Percentiles rank a stretch among this genome's conserved stretches.
These are phyloP conservation scores for Saitozyma sp. DNA, from an alignment of 768 basidiomycete genomes.

Conservation along the genomic window DNA sequence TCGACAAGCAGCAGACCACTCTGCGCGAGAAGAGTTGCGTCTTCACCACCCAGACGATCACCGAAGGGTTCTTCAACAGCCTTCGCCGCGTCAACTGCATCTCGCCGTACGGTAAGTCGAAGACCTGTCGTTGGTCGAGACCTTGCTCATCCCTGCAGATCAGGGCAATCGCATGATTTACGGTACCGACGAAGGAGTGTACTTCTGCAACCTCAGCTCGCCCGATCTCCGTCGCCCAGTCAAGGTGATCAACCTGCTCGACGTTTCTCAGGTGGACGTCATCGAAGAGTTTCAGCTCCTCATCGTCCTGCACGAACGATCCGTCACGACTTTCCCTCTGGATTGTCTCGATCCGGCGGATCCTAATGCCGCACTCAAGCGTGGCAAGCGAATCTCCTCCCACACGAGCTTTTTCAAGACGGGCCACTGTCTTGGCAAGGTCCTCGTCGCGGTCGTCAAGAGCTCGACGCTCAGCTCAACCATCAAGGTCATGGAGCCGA, in stretches of 20 bases:
- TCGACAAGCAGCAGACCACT: slow-evolving; percentile 81
- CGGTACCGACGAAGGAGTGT: slow-evolving; percentile 97
- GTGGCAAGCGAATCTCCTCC: slow-evolving; percentile 90
- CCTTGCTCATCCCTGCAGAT: slow-evolving; percentile 57
- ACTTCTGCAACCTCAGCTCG: slow-evolving; percentile 82
- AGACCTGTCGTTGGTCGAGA: neutral
- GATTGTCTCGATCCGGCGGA: slow-evolving; percentile 89
- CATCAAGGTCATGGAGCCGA: slow-evolving; percentile 94
- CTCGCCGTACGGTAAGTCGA: slow-evolving; percentile 73
- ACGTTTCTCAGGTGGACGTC: slow-evolving; percentile 93
- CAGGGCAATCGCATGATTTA: slow-evolving; percentile 83
- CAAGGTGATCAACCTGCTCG: slow-evolving; percentile 81
- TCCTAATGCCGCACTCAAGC: slow-evolving; percentile 83
- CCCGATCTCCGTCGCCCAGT: slow-evolving; percentile 71
- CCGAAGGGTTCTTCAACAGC: slow-evolving; percentile 83
- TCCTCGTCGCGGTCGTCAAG: slow-evolving; percentile 95
- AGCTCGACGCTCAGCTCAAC: slow-evolving; percentile 91
- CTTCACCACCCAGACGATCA: slow-evolving; percentile 81
- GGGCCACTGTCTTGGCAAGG: slow-evolving; percentile 83
- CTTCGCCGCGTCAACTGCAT: slow-evolving; percentile 90
- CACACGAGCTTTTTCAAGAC: slow-evolving; percentile 99
- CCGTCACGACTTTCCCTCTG: slow-evolving; percentile 92
- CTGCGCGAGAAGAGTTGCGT: slow-evolving; percentile 80
- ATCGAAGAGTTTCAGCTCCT: slow-evolving; percentile 93
- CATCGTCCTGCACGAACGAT: slow-evolving; percentile 98